Percentiles rank a stretch among this genome's conserved stretches.
Evolutionary conservation across 164 flowering plant genomes (phyloP).

Genomic region (Euptelea pleiosperma): DNA sequence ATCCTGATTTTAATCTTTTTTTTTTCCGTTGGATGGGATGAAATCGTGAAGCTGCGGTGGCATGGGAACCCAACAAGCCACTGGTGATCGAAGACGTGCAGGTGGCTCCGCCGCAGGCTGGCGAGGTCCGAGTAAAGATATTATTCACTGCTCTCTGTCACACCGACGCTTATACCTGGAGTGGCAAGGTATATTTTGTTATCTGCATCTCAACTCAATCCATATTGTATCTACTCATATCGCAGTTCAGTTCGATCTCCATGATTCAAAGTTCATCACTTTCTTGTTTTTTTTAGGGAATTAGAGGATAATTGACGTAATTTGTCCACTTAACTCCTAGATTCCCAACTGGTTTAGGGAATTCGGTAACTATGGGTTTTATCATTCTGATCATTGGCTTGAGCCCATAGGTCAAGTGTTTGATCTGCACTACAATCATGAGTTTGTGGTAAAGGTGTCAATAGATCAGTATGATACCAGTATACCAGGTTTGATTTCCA

Average conservation of each 20-base stretch:
- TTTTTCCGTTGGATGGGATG: background rate
- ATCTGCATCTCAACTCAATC: no score
- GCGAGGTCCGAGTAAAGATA: conserved; percentile 87
- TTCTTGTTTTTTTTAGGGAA: background rate
- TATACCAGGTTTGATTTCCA: no score
- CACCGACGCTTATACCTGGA: conserved; percentile 97
- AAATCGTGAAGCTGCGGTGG: conserved; percentile 80
- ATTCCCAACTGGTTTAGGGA: no score
- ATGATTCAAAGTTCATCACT: background rate
- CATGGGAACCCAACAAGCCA: conserved; percentile 92
- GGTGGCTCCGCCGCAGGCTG: conserved; percentile 96
- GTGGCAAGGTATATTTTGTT: conserved; percentile 82
- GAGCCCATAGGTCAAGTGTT: no score
- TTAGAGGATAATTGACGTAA: no score
- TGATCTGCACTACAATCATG: no score
- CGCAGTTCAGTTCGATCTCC: background rate
- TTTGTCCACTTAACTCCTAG: no score
- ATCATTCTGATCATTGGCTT: no score
- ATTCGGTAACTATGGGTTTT: no score
- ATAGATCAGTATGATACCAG: no score
- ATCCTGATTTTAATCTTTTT: conserved; percentile 4
- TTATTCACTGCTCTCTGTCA: conserved; percentile 94
- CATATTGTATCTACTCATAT: no score
- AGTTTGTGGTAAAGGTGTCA: no score
- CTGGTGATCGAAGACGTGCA: conserved; percentile 69